Percentiles rank a stretch among this genome's conserved stretches.
Evolutionary conservation across 1,284 basidiomycete species (phyloP).

Genomic region (Sparassis latifolia): DNA sequence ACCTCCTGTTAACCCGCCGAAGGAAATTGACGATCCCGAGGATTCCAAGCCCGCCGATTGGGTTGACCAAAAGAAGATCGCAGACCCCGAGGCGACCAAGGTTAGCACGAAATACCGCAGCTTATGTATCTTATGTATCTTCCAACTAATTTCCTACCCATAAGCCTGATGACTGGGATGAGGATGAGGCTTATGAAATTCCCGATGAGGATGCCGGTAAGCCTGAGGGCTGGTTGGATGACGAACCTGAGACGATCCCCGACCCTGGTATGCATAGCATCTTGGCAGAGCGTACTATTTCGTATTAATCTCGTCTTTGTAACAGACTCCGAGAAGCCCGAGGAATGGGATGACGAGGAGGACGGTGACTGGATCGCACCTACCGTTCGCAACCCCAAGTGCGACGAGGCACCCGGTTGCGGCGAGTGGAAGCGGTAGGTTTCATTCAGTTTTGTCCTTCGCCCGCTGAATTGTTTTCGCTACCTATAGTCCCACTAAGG

Average conservation of each 20-base stretch:
- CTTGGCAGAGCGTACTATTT: background rate
- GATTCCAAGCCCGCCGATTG: constrained; percentile 91
- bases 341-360: constrained; percentile 99
- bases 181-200: constrained; percentile 89
- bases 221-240: constrained; percentile 94
- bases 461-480: background rate
- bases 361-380: constrained; percentile 98
- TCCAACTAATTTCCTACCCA: constrained; percentile 4
- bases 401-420: constrained; percentile 86
- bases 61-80: constrained; percentile 87
- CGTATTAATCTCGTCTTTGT: background rate
- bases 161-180: constrained; percentile 93
- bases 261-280: constrained; percentile 63
- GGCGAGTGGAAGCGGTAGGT: constrained; percentile 82
- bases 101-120: constrained; percentile 27
- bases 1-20: constrained; percentile 90
- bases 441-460: background rate
- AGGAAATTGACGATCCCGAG: constrained; percentile 90
- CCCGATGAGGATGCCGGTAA: constrained; percentile 82
- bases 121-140: background rate
- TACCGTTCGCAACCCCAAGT: constrained; percentile 84
- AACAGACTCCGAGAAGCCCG: constrained; percentile 87
- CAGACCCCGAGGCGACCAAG: constrained; percentile 83
- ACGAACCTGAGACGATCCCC: constrained; percentile 78
- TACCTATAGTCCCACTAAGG: constrained; percentile 64